Base-by-base conservation (phyloP, 2,329 filamentous ascomycete genomes). In the Talaromyces pinophilus region DNA sequence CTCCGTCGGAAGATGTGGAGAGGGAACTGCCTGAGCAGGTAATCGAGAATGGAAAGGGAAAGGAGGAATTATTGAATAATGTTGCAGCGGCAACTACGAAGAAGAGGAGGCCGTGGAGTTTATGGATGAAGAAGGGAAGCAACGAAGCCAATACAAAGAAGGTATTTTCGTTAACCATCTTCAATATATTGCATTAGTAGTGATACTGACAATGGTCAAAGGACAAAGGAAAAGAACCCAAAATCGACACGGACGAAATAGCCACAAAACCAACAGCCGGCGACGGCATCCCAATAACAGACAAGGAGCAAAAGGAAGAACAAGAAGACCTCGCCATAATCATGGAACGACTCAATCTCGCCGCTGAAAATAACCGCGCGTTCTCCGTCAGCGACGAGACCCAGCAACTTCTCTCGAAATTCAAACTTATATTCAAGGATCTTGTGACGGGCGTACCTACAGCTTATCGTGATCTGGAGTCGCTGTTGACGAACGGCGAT, bases 381-480 rank as follows among this genome's bases (percentile, higher is more conserved):
- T 92, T 97, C 77, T 90, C 89, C 13, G 86, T 97, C 66, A 92
- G 91, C n/a, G 86, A 88, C 67, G 93, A 96, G 72, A 94, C 92
- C 0, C 88, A 92, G 68, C 90, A 92, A 69, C 85, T 97, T 35
- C 86, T 97, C 62, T 86, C 88, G 63, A 88, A 89, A 69, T 99
- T 99, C 83, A 96, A 92, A 1, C 84, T 93, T 65, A 89, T 97
- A 40, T 90, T 99, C 74, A 95, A 94, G 76, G 95, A 99, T 76
- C 86, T 97, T 17, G 87, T 95, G 73, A 93, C 93, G 75, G 95
- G 95, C 68, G 95, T 92, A 1, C 95, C 95, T 2, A 97, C 94
- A 0, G 95, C 95, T 2, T 97, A 96, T 78, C 86, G 90, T 74
- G 95, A 99, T 76, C 88, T 99, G n/a, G 88, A 89, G 72, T 86